These are phyloP conservation scores for Leishmania tropica DNA, from an alignment of 208 protist species.

Conservation along the genomic window DNA sequence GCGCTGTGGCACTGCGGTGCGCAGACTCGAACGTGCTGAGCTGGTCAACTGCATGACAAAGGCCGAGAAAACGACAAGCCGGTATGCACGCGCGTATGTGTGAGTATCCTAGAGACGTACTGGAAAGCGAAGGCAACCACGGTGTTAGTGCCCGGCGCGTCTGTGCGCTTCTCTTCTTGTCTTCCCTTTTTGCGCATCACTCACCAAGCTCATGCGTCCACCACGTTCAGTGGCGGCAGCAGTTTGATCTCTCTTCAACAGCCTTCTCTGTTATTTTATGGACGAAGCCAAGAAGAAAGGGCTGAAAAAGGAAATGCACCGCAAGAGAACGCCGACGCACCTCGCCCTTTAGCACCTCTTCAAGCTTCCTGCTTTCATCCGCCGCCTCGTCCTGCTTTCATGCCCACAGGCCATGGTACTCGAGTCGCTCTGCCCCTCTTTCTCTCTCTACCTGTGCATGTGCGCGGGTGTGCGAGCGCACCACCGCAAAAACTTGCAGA, in stretches of 20 bases:
- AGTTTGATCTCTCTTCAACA: background rate
- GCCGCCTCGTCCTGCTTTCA: background rate
- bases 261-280: background rate
- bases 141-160: background rate
- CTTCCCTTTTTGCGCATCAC: background rate
- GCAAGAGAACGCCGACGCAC: background rate
- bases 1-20: background rate
- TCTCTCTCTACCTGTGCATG: background rate
- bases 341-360: background rate
- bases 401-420: background rate
- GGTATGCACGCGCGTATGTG: background rate
- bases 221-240: background rate
- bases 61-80: background rate
- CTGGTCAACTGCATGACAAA: background rate
- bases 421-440: constrained; percentile 4
- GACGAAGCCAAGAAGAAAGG: background rate
- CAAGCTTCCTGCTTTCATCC: background rate
- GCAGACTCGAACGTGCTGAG: background rate
- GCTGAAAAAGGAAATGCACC: background rate
- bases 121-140: background rate
- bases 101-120: background rate
- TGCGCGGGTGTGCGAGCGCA: background rate
- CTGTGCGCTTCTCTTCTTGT: background rate
- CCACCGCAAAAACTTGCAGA: background rate
- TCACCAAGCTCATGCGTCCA: background rate